Evolutionary conservation across 176 grass and related monocot genomes (phyloP), one percentile per base, ranked within the genome.

Genomic region (Phoenix dactylifera): DNA sequence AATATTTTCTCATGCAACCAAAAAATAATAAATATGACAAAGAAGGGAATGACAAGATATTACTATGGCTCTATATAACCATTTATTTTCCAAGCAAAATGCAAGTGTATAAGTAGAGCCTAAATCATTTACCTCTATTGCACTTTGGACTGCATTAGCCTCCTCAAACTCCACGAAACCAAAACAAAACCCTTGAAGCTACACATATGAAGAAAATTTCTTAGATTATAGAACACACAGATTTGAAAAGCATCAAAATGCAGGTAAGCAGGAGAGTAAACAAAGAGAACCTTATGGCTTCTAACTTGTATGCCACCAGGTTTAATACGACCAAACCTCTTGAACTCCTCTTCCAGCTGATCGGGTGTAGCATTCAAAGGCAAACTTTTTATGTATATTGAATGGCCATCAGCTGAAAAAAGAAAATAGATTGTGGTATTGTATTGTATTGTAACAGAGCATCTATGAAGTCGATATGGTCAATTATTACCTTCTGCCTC

Each of bases 121-220:
- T 44, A 44, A 12, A 44, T 44, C 35, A 44, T 63, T 25, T 81
- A 98, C 94, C 94, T 72, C 84, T 39, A 83, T 77, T 68, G 94
- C 94, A 55, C 68, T 79, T 83, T 93, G 88, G 57, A 89, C 87
- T 51, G 85, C 71, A 30, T 67, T 78, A n/a, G 87, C 82, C 70
- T 85, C 85, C 61, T 93, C 88, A 65, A 98, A 98, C 62, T 89
- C 88, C 39, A 98, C 88, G 74, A 98, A 98, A 7, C 94, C 94
- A 49, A 80, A 98, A 63, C 94, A 98, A 68, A 93, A 98, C 48
- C 94, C 94, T 81, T 92, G 94, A 50, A 82, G 62, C 94, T 98
- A 77, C 57, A 26, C 28, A 56, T 70, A 58, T 66, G 55, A 48
- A 66, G 59, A 39, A 70, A 6, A 55, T 18, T 63, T 39, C 52